phyloP scores from a whole-genome alignment of 2,329 filamentous ascomycete genomes.

The Teratosphaeriaceae sp. region DNA sequence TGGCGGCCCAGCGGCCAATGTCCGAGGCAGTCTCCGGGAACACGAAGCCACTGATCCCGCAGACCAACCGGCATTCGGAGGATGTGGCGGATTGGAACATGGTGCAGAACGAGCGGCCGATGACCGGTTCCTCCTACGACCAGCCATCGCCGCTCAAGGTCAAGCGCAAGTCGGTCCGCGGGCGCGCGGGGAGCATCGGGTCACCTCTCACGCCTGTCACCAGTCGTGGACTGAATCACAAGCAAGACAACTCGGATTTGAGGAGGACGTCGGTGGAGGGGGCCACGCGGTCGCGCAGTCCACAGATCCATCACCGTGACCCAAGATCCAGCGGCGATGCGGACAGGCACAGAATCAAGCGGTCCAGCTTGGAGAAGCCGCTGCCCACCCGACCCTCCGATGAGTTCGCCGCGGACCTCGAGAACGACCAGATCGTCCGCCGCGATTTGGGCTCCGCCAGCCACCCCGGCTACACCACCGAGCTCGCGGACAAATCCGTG shows the following conservation, averaged over 20 bases:
- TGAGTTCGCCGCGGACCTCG: conserved; percentile 5
- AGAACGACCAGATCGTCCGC: conserved; percentile 3
- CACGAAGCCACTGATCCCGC: background rate
- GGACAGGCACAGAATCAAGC: background rate
- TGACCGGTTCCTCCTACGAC: too few relatives aligned
- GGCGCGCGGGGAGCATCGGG: conserved; percentile 12
- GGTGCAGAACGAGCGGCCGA: background rate
- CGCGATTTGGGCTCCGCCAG: background rate
- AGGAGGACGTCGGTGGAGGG: conserved; percentile 3
- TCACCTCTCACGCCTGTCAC: conserved; percentile 21
- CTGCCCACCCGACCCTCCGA: conserved; percentile 16
- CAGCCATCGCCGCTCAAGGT: conserved; percentile 10
- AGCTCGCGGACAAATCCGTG: conserved; percentile 9
- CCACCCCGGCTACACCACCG: conserved; percentile 7
- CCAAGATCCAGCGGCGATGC: conserved; percentile 1
- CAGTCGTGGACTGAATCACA: conserved; percentile 9
- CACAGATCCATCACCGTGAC: background rate
- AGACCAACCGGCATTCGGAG: background rate
- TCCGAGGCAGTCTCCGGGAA: background rate
- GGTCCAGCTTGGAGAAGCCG: conserved; percentile 19
- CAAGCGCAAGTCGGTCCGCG: conserved; percentile 2
- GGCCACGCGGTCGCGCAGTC: background rate
- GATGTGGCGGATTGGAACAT: background rate
- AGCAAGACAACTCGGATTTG: conserved; percentile 7
- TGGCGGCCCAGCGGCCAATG: background rate